These are phyloP conservation scores for Chenopodium suecicum DNA, from an alignment of 148 eudicot species.

Conservation along the genomic window DNA sequence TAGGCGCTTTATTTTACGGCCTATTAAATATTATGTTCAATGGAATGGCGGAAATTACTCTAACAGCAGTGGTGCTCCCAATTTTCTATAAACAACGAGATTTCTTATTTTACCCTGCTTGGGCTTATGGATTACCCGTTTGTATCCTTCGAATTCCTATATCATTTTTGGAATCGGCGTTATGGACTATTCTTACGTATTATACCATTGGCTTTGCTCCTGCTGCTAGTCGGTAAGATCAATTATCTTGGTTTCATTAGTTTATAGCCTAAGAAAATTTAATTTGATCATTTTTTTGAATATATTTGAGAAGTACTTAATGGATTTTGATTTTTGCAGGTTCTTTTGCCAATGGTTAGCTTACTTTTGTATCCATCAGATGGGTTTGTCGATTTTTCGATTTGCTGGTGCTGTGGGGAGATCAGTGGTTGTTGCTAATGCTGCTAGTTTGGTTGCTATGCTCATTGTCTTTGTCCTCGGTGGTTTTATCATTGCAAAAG, in stretches of 20 bases:
- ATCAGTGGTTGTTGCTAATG: constrained; percentile 52
- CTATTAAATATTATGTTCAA: constrained; percentile 66
- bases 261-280: neutral
- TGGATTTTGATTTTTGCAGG: constrained; percentile 24
- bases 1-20: constrained; percentile 63
- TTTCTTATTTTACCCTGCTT: constrained; percentile 61
- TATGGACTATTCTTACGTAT: constrained; percentile 66
- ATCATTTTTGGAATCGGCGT: constrained; percentile 57
- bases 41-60: constrained; percentile 64
- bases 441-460: constrained; percentile 44
- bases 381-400: constrained; percentile 59
- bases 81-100: constrained; percentile 70
- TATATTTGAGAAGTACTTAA: neutral
- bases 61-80: constrained; percentile 61
- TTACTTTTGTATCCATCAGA: constrained; percentile 62
- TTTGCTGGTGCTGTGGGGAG: constrained; percentile 61
- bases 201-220: constrained; percentile 79
- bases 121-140: constrained; percentile 72
- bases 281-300: neutral
- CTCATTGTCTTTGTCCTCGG: constrained; percentile 55
- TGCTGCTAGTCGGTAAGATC: constrained; percentile 49
- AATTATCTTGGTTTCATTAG: neutral
- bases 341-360: constrained; percentile 63
- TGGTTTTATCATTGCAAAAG: constrained; percentile 63
- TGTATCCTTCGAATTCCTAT: constrained; percentile 67